These are phyloP conservation scores for Eucalyptus camaldulensis DNA, from an alignment of 345 rosid genomes.

Conservation along the genomic window DNA sequence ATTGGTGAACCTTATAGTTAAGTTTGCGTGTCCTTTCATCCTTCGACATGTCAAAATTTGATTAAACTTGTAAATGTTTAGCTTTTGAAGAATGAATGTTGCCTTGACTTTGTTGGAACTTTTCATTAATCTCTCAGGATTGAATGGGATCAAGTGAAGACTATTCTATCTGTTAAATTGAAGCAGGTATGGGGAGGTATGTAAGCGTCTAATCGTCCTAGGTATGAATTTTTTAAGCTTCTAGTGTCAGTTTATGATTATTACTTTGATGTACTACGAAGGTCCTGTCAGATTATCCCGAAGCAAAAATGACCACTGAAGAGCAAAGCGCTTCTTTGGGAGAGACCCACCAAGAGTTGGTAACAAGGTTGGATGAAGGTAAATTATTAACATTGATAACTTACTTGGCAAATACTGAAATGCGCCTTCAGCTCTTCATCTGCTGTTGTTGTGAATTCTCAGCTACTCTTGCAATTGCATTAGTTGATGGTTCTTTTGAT, in stretches of 20 bases:
- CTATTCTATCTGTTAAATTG: constrained; percentile 63
- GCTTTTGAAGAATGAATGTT: background rate
- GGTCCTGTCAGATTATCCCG: constrained; percentile 85
- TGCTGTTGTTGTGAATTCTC: background rate
- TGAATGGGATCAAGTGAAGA: constrained; percentile 80
- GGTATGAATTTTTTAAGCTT: background rate
- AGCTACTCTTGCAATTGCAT: background rate
- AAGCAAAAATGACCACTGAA: constrained; percentile 49
- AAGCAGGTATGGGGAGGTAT: constrained; percentile 97
- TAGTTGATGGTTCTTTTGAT: background rate
- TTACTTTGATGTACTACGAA: constrained; percentile 3
- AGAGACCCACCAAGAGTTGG: constrained; percentile 49
- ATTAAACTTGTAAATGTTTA: background rate
- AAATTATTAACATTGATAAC: background rate
- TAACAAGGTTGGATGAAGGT: constrained; percentile 73
- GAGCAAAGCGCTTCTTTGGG: constrained; percentile 58
- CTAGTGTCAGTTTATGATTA: background rate
- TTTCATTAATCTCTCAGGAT: constrained; percentile 30
- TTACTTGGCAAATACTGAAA: background rate
- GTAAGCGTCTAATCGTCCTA: constrained; percentile 1
- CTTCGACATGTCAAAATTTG: background rate
- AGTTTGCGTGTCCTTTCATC: background rate
- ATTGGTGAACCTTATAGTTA: background rate
- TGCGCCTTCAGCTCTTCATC: background rate
- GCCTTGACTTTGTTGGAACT: background rate